Base-by-base conservation (phyloP, 2,329 filamentous ascomycete genomes). In the Sporothrix humicola region DNA sequence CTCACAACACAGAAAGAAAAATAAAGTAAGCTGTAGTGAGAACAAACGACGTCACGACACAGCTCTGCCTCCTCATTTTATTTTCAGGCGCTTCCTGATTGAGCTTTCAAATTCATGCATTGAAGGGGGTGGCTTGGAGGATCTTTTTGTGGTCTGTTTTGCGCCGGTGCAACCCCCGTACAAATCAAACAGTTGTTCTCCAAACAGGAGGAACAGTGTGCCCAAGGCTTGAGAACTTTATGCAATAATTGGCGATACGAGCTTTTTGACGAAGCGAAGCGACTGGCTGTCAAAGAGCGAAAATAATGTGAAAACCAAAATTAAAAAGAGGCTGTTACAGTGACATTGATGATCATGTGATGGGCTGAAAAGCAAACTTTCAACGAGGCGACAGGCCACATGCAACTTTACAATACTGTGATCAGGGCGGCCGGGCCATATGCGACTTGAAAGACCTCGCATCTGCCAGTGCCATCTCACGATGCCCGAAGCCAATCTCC, bases 111-210 rank as follows among this genome's bases (percentile, higher is more conserved):
- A 59, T 65, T 61, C 50, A 74, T 72, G 73, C 69, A 74, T 72
- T 59, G 63, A 72, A 72, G 69, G 72, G 63, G 73, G 73, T 74
- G 69, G 73, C 73, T 72, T 69, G 65, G 56, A 61, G 42, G 69
- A 50, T 58, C 68, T 1, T 56, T 13, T 54, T 20, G 71, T 50
- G n/a, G 50, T 52, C 46, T 58, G 52, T 58, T 65, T 66, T 65
- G 48, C 61, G n/a, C 61, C 37, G n/a, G 46, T n/a, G 61, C 59
- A 46, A 54, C n/a, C 56, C 70, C 70, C 58, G 26, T 63, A 58
- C 50, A 69, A 56, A 31, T 69, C 66, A 69, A 58, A 69, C 50
- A 56, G 13, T 20, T 17, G 37, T 12, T 31, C 48, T 12, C 9
- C 50, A 15, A 15, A 31, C 20, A 52, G 5, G 44, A 66, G 13